Conservation (phyloP, 805 yeast genomes). For the Maudiozyma bulderi region DNA sequence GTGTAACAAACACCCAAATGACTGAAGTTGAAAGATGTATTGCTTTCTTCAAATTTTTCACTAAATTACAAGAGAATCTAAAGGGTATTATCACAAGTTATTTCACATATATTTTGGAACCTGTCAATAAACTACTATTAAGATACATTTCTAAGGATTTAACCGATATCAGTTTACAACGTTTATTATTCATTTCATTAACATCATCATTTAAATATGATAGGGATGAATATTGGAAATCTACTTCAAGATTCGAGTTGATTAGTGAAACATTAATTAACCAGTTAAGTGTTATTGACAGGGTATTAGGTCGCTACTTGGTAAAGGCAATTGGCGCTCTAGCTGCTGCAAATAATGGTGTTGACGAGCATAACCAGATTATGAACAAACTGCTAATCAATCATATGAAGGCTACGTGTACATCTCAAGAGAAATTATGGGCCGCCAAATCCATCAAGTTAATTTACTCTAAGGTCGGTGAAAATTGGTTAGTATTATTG, state of each 20-base stretch:
- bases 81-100: constrained; percentile 83
- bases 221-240: constrained; percentile 91
- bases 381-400: constrained; percentile 55
- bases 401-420: constrained; percentile 57
- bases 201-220: constrained; percentile 79
- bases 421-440: constrained; percentile 60
- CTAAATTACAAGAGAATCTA: constrained; percentile 71
- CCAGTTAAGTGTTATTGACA: constrained; percentile 63
- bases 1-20: constrained; percentile 37
- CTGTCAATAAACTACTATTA: constrained; percentile 48
- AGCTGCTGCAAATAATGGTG: constrained; percentile 58
- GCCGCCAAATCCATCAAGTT: constrained; percentile 69
- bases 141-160: constrained; percentile 38
- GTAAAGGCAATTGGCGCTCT: constrained; percentile 73
- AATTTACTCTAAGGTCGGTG: constrained; percentile 86
- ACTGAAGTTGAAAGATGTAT: constrained; percentile 48
- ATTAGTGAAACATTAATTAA: constrained; percentile 51
- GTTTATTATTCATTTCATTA: constrained; percentile 64
- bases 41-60: constrained; percentile 79
- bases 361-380: constrained; percentile 62
- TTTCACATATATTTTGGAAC: constrained; percentile 75
- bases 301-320: constrained; percentile 65
- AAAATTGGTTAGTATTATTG: constrained; percentile 80
- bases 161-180: constrained; percentile 48
- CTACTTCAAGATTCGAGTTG: constrained; percentile 71